phyloP scores from a whole-genome alignment of 225 moss, liverwort and hornwort genomes.

The Polytrichum formosum region DNA sequence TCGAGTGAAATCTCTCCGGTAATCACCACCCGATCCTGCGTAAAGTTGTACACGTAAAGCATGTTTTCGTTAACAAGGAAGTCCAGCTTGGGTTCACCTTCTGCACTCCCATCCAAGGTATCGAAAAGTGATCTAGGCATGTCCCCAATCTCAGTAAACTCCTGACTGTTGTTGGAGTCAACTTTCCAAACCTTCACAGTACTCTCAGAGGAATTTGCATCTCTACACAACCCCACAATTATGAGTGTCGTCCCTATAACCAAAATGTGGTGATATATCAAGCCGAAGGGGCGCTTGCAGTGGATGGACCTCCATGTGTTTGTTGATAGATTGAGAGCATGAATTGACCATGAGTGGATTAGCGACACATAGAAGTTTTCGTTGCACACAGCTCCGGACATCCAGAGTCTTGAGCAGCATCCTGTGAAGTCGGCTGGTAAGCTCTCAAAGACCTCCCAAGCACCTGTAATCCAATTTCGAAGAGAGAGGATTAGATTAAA shows the following conservation, averaged over 20 bases:
- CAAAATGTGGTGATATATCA: slow-evolving; percentile 33
- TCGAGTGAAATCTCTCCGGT: slow-evolving; percentile 42
- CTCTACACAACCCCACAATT: slow-evolving; percentile 38
- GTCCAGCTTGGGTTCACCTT: slow-evolving; percentile 14
- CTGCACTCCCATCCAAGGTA: background rate
- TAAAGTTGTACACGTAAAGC: slow-evolving; percentile 23
- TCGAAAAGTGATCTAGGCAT: slow-evolving; percentile 28
- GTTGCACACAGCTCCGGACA: slow-evolving; percentile 36
- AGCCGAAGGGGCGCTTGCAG: slow-evolving; percentile 19
- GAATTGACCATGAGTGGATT: slow-evolving; percentile 26
- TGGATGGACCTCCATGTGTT: slow-evolving; percentile 29
- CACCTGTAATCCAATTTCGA: slow-evolving; percentile 19
- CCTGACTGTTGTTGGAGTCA: background rate
- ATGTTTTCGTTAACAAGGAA: slow-evolving; percentile 39
- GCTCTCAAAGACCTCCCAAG: slow-evolving; percentile 36
- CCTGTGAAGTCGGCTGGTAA: slow-evolving; percentile 31
- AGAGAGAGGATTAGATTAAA: no score
- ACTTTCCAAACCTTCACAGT: slow-evolving; percentile 45
- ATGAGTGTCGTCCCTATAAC: slow-evolving; percentile 29
- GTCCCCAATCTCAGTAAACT: slow-evolving; percentile 35
- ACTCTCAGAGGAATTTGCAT: background rate
- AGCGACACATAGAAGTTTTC: slow-evolving; percentile 39
- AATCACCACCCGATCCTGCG: slow-evolving; percentile 18
- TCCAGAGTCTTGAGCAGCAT: slow-evolving; percentile 37
- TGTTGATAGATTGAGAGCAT: slow-evolving; percentile 23